Evolutionary conservation across 305 asterid genomes (phyloP), one percentile per base, ranked within the genome.

Genomic region (Monarda citriodora): DNA sequence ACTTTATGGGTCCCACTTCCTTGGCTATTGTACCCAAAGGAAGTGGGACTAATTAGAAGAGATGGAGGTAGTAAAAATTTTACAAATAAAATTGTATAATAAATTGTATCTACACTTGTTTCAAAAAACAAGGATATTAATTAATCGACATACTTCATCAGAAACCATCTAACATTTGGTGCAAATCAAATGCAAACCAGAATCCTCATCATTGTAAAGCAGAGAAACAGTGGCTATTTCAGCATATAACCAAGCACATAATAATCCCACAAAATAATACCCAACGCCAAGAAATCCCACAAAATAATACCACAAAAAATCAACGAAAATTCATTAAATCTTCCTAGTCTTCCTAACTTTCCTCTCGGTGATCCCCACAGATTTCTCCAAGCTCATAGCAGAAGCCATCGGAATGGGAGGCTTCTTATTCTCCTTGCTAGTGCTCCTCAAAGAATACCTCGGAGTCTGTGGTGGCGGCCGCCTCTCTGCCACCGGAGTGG

Each of bases 361-460:
- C 78, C 88, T 77, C 69, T 67, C 83, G 42, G 63, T 64, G 52
- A 74, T 58, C n/a, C 77, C 86, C 59, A 73, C 79, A 21, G 79
- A 59, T 59, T 73, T 81, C 74, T 75, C 83, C 71, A 72, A 17
- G 44, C 42, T 67, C 74, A 55, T 66, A 20, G 50, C 37, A 26
- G 80, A 54, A 18, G 52, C 52, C 67, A 74, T 38, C 14, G 85
- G 80, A 66, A 72, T 41, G 12, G 87, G 76, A 18, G 89, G 89
- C 83, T 86, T 86, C 78, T 67, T 75, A 64, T 81, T 79, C 76
- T 79, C 89, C 82, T 79, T 84, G 36, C 75, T 67, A 52, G 70
- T 42, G 32, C 84, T 84, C 72, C 95, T 78, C 74, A 87, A 53
- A 21, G 76, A 75, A 52, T 87, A 87, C 82, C 95, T 83, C 2